Percentiles rank a stretch among this genome's conserved stretches.
Conservation (phyloP, 176 grass and related monocot genomes). For the Aegilops longissima region DNA sequence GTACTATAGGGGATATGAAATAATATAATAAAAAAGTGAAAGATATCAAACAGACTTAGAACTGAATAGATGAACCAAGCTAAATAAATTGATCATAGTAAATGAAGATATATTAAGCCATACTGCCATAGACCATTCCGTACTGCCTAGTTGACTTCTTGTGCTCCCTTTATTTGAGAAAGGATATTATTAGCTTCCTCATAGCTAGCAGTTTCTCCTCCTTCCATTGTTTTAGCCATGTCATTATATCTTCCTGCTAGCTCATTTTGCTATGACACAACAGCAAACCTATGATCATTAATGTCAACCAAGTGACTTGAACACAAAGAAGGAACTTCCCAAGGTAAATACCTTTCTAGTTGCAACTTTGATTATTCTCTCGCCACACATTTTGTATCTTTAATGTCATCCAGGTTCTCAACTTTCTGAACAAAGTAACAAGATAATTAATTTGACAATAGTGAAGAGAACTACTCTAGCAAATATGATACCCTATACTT, state of each 20-base stretch:
- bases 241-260: constrained; percentile 55
- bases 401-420: neutral
- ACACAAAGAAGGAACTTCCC: neutral
- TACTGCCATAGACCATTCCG: constrained; percentile 46
- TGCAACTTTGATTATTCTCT: constrained; percentile 31
- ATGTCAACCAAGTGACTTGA: neutral
- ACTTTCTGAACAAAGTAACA: constrained; percentile 38
- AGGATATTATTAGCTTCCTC: constrained; percentile 50
- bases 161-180: constrained; percentile 56
- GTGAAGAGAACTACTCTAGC: neutral
- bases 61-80: constrained; percentile 16
- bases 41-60: constrained; percentile 1
- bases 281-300: constrained; percentile 5
- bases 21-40: neutral
- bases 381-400: constrained; percentile 42
- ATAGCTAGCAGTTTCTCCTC: constrained; percentile 20
- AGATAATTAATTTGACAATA: constrained; percentile 13
- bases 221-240: constrained; percentile 21
- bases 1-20: neutral
- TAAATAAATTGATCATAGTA: neutral
- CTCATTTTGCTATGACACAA: constrained; percentile 54
- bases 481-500: constrained; percentile 39
- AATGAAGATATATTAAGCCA: neutral
- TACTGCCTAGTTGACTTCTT: constrained; percentile 42
- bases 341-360: constrained; percentile 61